These are phyloP conservation scores for Musa troglodytarum DNA, from an alignment of 176 grass and related monocot genomes.

Conservation along the genomic window DNA sequence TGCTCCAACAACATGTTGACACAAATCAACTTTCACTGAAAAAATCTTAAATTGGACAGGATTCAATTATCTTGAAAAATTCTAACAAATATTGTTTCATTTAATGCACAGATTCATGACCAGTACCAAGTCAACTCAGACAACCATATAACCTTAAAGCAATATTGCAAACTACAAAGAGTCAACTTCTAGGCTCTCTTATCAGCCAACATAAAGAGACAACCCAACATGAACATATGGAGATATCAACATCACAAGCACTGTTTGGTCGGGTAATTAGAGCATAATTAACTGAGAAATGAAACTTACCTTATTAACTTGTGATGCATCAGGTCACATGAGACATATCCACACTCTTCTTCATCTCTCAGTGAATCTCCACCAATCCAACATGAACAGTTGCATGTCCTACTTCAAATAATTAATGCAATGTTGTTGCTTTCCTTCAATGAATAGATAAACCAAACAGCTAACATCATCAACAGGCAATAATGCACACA, in stretches of 20 bases:
- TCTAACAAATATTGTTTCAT: too few relatives aligned
- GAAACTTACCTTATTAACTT: not conserved
- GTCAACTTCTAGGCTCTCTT: not conserved
- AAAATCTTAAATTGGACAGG: not conserved
- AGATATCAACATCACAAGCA: not conserved
- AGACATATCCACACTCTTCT: not conserved
- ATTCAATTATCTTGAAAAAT: not conserved
- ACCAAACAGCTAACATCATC: not conserved
- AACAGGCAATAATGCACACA: not conserved
- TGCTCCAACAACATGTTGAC: not conserved
- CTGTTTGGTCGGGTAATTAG: not conserved
- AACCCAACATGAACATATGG: not conserved
- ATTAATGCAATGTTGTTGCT: not conserved
- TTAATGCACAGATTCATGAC: too few relatives aligned
- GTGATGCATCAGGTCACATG: not conserved
- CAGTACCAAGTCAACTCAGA: not conserved
- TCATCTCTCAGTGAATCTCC: not conserved
- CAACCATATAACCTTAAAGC: not conserved
- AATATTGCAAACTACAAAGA: not conserved
- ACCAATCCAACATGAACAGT: conserved; percentile 1
- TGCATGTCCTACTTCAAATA: not conserved
- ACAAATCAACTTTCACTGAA: not conserved
- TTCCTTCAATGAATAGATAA: not conserved
- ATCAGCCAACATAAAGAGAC: not conserved
- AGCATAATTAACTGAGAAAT: not conserved